Percentiles rank a stretch among this genome's conserved stretches.
phyloP scores from a whole-genome alignment of 2,329 filamentous ascomycete species.

The Penicillium olsonii region DNA sequence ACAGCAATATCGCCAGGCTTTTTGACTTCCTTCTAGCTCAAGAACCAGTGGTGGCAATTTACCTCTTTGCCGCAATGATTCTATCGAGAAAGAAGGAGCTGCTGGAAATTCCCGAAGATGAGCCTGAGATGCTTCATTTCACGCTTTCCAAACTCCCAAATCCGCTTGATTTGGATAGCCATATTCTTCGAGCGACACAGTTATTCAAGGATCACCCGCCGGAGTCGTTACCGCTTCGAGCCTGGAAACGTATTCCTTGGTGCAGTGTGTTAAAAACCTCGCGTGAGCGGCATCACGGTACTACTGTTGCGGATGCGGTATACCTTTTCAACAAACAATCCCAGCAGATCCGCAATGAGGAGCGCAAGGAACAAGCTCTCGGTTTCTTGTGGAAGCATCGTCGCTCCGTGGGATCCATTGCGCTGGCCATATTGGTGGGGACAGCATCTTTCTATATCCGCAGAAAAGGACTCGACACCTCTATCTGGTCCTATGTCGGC shows the following conservation, averaged over 20 bases:
- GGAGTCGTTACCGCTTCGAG: conserved; percentile 61
- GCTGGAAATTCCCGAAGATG: conserved; percentile 77
- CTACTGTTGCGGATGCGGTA: conserved; percentile 67
- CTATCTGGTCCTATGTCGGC: conserved; percentile 36
- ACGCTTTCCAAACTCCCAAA: conserved; percentile 83
- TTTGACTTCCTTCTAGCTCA: conserved; percentile 89
- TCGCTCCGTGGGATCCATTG: conserved; percentile 62
- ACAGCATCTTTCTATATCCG: conserved; percentile 68
- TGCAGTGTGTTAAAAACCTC: conserved; percentile 87
- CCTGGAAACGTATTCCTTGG: conserved; percentile 71
- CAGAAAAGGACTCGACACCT: conserved; percentile 42
- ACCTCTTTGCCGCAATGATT: conserved; percentile 88
- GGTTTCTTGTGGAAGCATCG: conserved; percentile 65
- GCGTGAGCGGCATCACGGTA: conserved; percentile 53
- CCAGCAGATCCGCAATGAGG: conserved; percentile 67
- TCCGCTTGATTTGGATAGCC: conserved; percentile 74
- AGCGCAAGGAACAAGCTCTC: conserved; percentile 56
- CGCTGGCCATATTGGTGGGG: conserved; percentile 67
- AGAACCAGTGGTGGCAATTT: conserved; percentile 85
- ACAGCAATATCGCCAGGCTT: conserved; percentile 81
- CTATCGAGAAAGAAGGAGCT: conserved; percentile 78
- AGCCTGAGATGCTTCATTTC: conserved; percentile 89
- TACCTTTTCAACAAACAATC: conserved; percentile 70
- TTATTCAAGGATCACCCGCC: conserved; percentile 72
- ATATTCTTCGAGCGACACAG: conserved; percentile 66